Evolutionary conservation across 1,284 basidiomycete species (phyloP), one percentile per base, ranked within the genome.

Genomic region (Ustilago loliicola): DNA sequence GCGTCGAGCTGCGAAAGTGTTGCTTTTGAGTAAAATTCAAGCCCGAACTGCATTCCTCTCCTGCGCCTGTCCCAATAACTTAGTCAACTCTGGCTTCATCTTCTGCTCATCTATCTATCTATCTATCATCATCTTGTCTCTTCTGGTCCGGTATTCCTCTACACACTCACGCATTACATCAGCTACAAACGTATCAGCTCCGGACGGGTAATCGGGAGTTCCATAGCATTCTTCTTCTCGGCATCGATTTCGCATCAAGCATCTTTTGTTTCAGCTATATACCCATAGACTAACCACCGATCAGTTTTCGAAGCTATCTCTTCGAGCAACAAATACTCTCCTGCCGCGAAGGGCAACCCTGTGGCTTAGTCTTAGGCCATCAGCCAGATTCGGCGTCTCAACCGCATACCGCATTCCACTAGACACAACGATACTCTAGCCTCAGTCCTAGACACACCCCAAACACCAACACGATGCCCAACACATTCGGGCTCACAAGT

Each of bases 401-500:
- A 45, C 6, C 6, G 11, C 19, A 45, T 11, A 45, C n/a, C 21
- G 21, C 7, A 21, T 45, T n/a, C 17, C 21, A 32, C 50, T 15
- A 51, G 50, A 7, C 27, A 17, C 11, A 5, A 27, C 27, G 25
- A 21, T 21, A 21, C 1, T 17, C n/a, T 45, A 21, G 42, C 42
- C 2, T 21, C 19, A 45, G 15, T 17, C n/a, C 42, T 45, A 45
- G 42, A 7, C 42, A 17, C 21, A 21, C 42, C 48, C 13, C 32
- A 34, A 34, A n/a, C 51, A 21, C 15, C 23, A 10, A 11, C 66
- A 62, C 57, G 42, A 78, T 78, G 76, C 51, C 72, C 27, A 66
- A 58, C 60, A 79, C 77, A 0, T 79, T 79, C 30, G 77, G 77
- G 3, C 72, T 79, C 60, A 79, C 77, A 51, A 67, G 77, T 21